A percentile compares a stretch with the other conserved stretches of the same genome.
These are phyloP conservation scores for Salix caprea DNA, from an alignment of 345 rosid genomes.

Conservation along the genomic window DNA sequence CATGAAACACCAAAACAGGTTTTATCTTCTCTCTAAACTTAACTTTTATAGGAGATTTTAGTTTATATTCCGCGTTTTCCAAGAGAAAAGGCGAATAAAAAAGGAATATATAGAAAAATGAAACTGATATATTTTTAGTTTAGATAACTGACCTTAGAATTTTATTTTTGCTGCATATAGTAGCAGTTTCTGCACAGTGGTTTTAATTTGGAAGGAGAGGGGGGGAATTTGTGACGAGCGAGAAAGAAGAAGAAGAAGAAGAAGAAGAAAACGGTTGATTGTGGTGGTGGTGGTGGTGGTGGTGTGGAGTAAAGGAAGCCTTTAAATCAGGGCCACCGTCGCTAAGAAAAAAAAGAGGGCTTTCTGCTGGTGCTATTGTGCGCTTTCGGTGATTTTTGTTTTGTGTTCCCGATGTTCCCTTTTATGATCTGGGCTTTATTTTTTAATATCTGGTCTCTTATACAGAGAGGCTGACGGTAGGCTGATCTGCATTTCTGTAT, in stretches of 20 bases:
- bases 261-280: neutral
- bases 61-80: neutral
- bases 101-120: neutral
- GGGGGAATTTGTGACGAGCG: neutral
- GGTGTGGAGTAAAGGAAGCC: neutral
- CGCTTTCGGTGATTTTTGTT: constrained; percentile 1
- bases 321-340: constrained; percentile 22
- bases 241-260: neutral
- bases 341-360: neutral
- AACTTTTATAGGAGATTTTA: neutral
- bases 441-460: neutral
- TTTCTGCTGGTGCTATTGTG: neutral
- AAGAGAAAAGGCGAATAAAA: neutral
- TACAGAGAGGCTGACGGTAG: neutral
- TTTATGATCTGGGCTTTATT: neutral
- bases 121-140: neutral
- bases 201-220: neutral
- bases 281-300: neutral
- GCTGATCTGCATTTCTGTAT: neutral
- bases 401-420: neutral
- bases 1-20: neutral
- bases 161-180: neutral
- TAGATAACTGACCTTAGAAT: neutral
- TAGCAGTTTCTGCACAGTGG: neutral
- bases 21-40: neutral